Evolutionary conservation across 805 yeast species (phyloP), one percentile per base, ranked within the genome.

Genomic region (Metschnikowia matae): DNA sequence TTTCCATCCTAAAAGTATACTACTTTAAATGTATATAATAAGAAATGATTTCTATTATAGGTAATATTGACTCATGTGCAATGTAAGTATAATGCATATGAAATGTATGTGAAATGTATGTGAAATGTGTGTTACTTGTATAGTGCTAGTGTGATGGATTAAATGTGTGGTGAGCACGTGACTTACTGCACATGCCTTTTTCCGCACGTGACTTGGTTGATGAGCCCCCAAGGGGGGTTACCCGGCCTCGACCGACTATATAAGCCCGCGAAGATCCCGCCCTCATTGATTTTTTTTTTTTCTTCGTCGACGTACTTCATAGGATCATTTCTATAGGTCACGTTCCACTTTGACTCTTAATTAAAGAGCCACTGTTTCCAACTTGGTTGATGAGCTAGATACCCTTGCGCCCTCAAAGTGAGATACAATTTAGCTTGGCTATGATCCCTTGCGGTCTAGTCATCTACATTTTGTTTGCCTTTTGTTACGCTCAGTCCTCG

Each of bases 291-390:
- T 65, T 63, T 62, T 59, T 64, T 64, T 65, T 75, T 73, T 79
- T 80, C 80, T 79, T 76, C 79, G 94, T 85, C 95, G 96, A 89
- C 96, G 96, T 89, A 89, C 96, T 87, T 86, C 94, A 87, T 88
- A 87, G 96, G 96, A 89, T 89, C 96, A 89, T 89, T 89, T 89
- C 96, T 89, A 89, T 89, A 89, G 96, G 84, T 36, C 48, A 45
- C 41, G 42, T 84, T 80, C 87, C 82, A 87, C 41, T 92, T 86
- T 88, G 96, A 85, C 92, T 89, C 92, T 86, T 86, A 89, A 78
- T 85, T 82, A 84, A 89, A 84, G 92, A 89, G 96, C 96, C 96
- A 89, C 94, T 85, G 91, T 87, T 85, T 88, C 96, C 96, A 89
- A 87, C 96, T 88, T 89, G 96, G 96, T 87, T 87, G 96, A 89